Conservation (phyloP, 75 land plant genomes). For the Cupressus sempervirens region DNA sequence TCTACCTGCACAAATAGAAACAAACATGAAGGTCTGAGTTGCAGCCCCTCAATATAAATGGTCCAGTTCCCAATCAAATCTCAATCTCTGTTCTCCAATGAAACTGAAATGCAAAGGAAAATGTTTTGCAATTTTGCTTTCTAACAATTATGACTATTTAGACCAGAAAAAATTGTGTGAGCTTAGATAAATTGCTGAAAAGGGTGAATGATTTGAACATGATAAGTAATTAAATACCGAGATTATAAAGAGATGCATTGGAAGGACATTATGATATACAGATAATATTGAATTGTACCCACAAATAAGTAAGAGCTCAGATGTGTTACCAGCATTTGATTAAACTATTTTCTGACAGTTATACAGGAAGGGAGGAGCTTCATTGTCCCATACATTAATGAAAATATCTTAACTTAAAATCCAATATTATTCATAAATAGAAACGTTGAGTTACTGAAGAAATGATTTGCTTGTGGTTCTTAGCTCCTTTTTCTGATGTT, state of each 20-base stretch:
- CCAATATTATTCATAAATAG: background rate
- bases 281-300: background rate
- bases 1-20: conserved; percentile 71
- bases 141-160: background rate
- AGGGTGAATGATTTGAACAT: background rate
- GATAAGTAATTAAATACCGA: background rate
- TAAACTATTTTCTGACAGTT: background rate
- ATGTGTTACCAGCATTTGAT: background rate
- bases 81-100: background rate
- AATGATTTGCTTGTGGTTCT: background rate
- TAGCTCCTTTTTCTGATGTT: background rate
- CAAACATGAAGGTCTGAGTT: background rate
- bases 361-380: background rate
- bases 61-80: background rate
- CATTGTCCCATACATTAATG: background rate
- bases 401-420: background rate
- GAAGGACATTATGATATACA: background rate
- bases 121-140: background rate
- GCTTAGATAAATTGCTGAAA: background rate
- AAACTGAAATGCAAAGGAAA: background rate
- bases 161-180: background rate
- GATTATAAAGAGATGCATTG: background rate
- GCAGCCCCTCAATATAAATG: background rate
- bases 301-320: background rate
- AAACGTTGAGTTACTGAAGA: background rate